Evolutionary conservation across 140 eudicot species (phyloP), one percentile per base, ranked within the genome.

Genomic region (Anethum foeniculum): DNA sequence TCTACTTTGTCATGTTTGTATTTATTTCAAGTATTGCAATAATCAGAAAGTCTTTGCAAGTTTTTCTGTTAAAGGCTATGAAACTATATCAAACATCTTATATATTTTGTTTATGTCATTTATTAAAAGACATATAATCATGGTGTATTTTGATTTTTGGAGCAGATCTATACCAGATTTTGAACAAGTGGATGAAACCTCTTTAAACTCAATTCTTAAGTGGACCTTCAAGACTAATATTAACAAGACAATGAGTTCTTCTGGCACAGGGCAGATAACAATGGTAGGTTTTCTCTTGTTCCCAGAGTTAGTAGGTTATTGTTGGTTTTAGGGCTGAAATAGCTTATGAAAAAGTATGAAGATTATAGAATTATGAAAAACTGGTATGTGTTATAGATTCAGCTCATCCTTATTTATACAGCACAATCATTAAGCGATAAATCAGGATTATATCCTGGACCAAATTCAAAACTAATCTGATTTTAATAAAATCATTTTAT

Each of bases 171-270:
- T 96, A 48, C 97, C 92, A 81, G 93, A 91, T 71, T 92, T 96
- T 83, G 85, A 86, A 80, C 81, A 87, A 77, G 77, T 89, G 85
- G 96, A 89, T 39, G 90, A 88, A 69, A 85, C 91, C 79, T 86
- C 97, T 80, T 62, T 93, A 81, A 87, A 76, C 87, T 84, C 97
- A 56, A 82, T 93, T 77, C 90, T 96, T 43, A 83, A 97, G 85
- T 96, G 99, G 99, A 96, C 88, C 79, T 93, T 85, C 87, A 93
- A 86, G 88, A 86, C 84, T 75, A 87, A 92, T 69, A 93, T 96
- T 98, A 90, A 87, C 64, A 96, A 90, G 81, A 87, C 86, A 1
- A 89, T 91, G 82, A 91, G 94, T 71, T 89, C 91, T 80, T 89
- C 95, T 44, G 90, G 85, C 46, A 93, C 86, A 69, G 91, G 93